Evolutionary conservation across 2,329 filamentous ascomycete genomes (phyloP), one percentile per base, ranked within the genome.

Genomic region (Phialophora tarda): DNA sequence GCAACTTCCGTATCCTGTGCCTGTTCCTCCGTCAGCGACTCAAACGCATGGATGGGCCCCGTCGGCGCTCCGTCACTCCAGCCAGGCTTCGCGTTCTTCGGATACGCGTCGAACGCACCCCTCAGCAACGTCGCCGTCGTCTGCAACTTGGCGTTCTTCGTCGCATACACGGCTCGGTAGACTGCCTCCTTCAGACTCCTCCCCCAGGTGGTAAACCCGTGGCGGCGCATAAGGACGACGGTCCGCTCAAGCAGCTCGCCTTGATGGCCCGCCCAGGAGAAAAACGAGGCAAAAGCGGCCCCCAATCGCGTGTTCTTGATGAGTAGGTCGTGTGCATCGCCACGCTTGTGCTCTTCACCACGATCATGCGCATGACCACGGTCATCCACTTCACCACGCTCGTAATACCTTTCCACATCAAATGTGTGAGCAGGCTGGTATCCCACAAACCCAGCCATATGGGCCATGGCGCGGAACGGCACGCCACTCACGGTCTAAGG

Each of bases 401-500:
- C 57, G 57, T 76, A 74, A 12, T 72, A 59, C 8, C 75, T 60
- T 1, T 70, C 68, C 24, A 75, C 75, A 51, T 81, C 77, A 56
- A 71, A 80, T 12, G 76, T 70, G 75, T 75, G 1, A 70, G 73
- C 47, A 30, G 47, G 7, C 50, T 53, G 7, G 34, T 23, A 67
- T 73, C 79, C 77, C 1, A 83, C 69, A 59, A 83, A 83, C 0
- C 79, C 80, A 4, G 77, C 78, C 74, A 82, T 79, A 67, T 83
- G 81, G 67, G 75, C 78, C 44, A 74, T 74, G 2, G 82, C 77
- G 4, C 74, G 73, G 64, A 85, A 73, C 2, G 76, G 76, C 12
- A 79, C 77, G 11, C 75, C 75, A 17, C 71, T 75, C 65, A 82
- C 76, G 17, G 76, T 77, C 71, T 77, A 83, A 0, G 81, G 79